Percentiles rank a stretch among this genome's conserved stretches.
Conservation (phyloP, 2,329 filamentous ascomycete species). For the Botrytis porri region DNA sequence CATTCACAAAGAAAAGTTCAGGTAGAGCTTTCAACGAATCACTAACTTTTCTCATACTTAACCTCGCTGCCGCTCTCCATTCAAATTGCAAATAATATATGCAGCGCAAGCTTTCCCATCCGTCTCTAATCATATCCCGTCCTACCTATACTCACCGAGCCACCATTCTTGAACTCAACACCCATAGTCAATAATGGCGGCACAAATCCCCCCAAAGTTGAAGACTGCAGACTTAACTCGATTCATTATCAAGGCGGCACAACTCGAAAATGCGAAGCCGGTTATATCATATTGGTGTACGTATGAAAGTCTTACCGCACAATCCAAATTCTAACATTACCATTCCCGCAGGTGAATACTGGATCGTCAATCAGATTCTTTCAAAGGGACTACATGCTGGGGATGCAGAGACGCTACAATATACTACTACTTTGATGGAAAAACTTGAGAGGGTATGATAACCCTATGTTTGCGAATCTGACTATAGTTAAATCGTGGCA, state of each 20-base stretch:
- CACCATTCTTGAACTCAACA: background rate
- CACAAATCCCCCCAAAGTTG: conserved; percentile 66
- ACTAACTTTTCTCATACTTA: background rate
- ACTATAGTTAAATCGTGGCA: conserved; percentile 36
- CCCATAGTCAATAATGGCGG: conserved; percentile 58
- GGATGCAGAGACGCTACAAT: conserved; percentile 75
- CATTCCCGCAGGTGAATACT: conserved; percentile 72
- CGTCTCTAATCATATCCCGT: background rate
- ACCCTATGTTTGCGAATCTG: background rate
- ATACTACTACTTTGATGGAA: conserved; percentile 84
- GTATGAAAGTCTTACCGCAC: conserved; percentile 38
- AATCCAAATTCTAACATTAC: conserved; percentile 26
- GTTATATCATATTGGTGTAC: conserved; percentile 94
- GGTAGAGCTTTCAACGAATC: background rate
- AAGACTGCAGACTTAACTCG: conserved; percentile 79
- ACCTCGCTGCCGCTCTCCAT: background rate
- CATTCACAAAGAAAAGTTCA: background rate
- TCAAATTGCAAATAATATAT: background rate
- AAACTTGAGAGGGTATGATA: conserved; percentile 70
- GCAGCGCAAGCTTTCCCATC: background rate
- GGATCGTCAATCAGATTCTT: conserved; percentile 90
- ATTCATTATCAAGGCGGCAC: conserved; percentile 77
- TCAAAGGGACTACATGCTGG: conserved; percentile 72
- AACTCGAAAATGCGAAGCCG: conserved; percentile 81
- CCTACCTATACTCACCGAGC: background rate